Percentiles rank a stretch among this genome's conserved stretches.
phyloP scores from a whole-genome alignment of 352 stramenopile genomes.

The Globisporangium megalacanthum region DNA sequence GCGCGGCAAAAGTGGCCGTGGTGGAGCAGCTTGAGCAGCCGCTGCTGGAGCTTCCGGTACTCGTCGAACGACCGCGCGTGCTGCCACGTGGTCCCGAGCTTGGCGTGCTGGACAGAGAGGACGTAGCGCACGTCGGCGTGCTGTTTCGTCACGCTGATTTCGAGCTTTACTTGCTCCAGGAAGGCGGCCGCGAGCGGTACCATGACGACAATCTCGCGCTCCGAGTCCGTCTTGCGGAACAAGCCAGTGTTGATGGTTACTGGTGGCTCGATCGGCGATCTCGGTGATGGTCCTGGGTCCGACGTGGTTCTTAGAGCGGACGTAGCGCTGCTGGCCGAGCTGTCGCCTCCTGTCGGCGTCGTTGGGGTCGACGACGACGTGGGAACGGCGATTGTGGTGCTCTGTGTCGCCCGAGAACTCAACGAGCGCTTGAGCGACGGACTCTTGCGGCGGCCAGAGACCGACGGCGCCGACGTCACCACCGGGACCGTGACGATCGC shows the following conservation, averaged over 20 bases:
- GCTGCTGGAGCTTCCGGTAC: conserved; percentile 64
- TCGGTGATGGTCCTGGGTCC: neutral
- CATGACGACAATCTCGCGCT: conserved; percentile 19
- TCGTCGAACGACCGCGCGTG: conserved; percentile 63
- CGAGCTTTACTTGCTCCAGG: conserved; percentile 43
- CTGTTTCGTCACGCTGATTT: conserved; percentile 42
- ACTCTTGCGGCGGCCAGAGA: neutral
- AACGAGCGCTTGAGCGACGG: conserved; percentile 6
- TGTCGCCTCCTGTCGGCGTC: neutral
- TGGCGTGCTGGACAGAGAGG: conserved; percentile 36
- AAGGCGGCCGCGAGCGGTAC: conserved; percentile 39
- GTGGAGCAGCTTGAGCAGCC: conserved; percentile 50
- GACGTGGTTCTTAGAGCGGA: neutral
- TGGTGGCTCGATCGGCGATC: neutral
- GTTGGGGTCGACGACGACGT: neutral
- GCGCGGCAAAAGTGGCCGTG: conserved; percentile 72
- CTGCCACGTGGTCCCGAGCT: conserved; percentile 34
- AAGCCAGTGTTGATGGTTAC: conserved; percentile 13
- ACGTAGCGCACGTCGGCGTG: conserved; percentile 56
- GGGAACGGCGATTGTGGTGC: neutral
- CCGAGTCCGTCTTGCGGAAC: conserved; percentile 19
- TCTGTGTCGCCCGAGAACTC: neutral
- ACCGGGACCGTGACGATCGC: conserved; percentile 4
- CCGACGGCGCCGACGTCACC: neutral
- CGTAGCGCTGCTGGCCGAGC: neutral